phyloP scores from a whole-genome alignment of 805 yeast species.

The Diddensiella transvaalensis region DNA sequence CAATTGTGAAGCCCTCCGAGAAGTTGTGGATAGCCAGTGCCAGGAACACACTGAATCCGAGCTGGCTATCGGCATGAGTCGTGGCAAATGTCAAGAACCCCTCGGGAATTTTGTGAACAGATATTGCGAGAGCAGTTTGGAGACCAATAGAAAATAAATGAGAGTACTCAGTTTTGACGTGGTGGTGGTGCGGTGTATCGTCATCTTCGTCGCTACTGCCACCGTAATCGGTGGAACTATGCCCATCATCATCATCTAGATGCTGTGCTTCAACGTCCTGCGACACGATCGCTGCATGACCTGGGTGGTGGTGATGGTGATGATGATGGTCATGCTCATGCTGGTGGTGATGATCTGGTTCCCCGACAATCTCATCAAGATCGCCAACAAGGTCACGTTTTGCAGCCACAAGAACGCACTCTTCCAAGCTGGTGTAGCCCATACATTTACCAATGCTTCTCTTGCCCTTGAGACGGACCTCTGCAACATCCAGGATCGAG shows the following conservation, averaged over 20 bases:
- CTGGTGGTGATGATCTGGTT: neutral
- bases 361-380: conserved; percentile 1
- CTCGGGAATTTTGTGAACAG: conserved; percentile 91
- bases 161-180: conserved; percentile 70
- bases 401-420: conserved; percentile 11
- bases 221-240: conserved; percentile 6
- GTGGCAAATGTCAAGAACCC: conserved; percentile 88
- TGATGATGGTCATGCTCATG: neutral
- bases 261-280: conserved; percentile 3
- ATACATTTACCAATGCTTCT: conserved; percentile 44
- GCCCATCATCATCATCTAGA: conserved; percentile 7
- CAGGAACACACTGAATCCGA: conserved; percentile 78
- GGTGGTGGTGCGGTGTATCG: conserved; percentile 57
- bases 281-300: too few species aligned
- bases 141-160: conserved; percentile 81
- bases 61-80: conserved; percentile 56
- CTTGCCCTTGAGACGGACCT: conserved; percentile 20
- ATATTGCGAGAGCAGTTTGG: conserved; percentile 83
- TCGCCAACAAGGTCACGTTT: neutral
- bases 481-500: conserved; percentile 21
- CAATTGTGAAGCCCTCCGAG: conserved; percentile 92
- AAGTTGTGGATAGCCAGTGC: conserved; percentile 87
- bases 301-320: conserved; percentile 13
- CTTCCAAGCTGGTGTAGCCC: conserved; percentile 37
- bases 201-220: conserved; percentile 29